Percentiles rank a stretch among this genome's conserved stretches.
Conservation (phyloP, 2,329 filamentous ascomycete genomes). For the Aspergillus alliaceus region DNA sequence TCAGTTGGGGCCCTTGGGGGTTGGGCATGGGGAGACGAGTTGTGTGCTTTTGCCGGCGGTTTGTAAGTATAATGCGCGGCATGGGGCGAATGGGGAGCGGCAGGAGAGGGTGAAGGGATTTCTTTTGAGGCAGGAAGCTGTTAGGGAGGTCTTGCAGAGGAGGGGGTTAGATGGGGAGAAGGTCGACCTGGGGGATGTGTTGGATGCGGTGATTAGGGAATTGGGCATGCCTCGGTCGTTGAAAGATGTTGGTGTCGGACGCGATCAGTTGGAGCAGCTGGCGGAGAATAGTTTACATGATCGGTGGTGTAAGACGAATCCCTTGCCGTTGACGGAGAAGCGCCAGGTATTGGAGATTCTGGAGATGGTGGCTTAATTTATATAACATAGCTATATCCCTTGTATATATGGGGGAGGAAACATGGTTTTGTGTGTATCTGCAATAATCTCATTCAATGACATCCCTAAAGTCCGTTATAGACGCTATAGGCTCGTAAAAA, state of each 20-base stretch:
- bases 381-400: not conserved
- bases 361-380: slow-evolving; percentile 34
- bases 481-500: slow-evolving; percentile 9
- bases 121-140: slow-evolving; percentile 40
- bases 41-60: slow-evolving; percentile 58
- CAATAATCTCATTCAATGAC: slow-evolving; percentile 1
- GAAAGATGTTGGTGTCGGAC: slow-evolving; percentile 51
- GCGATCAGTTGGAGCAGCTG: slow-evolving; percentile 49
- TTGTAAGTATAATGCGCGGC: slow-evolving; percentile 54
- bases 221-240: slow-evolving; percentile 57
- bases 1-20: slow-evolving; percentile 56
- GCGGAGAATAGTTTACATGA: slow-evolving; percentile 54
- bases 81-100: slow-evolving; percentile 43
- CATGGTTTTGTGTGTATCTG: not conserved
- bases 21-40: slow-evolving; percentile 62
- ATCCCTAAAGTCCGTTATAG: not conserved
- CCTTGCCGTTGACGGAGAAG: slow-evolving; percentile 49
- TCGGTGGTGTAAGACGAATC: slow-evolving; percentile 52
- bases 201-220: slow-evolving; percentile 53
- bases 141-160: slow-evolving; percentile 37
- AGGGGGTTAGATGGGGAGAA: slow-evolving; percentile 25
- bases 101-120: slow-evolving; percentile 44
- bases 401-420: not conserved
- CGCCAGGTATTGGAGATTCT: slow-evolving; percentile 55
- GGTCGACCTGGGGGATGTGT: slow-evolving; percentile 51